phyloP scores from a whole-genome alignment of 495 filamentous ascomycete species.

The Aspergillus affinis region DNA sequence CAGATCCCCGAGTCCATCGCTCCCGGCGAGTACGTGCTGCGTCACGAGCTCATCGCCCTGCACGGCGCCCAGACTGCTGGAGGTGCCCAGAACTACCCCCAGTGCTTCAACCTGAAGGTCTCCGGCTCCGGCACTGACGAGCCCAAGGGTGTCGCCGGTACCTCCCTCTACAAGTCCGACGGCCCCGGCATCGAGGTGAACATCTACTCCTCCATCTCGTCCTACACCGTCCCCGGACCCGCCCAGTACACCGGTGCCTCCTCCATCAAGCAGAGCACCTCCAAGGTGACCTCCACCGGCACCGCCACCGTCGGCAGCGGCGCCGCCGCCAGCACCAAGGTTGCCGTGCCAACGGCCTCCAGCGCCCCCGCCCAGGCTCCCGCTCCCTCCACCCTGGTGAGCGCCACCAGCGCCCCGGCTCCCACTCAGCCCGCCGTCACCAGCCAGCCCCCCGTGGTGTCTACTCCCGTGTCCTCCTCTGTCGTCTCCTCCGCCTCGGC shows the following conservation, averaged over 20 bases:
- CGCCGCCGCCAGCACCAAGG: slow-evolving; percentile 1
- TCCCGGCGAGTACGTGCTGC: slow-evolving; percentile 68
- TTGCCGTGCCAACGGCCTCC: neutral
- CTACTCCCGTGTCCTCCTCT: neutral
- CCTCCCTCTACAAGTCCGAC: slow-evolving; percentile 52
- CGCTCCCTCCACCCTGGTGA: slow-evolving; percentile 6
- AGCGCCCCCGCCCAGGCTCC: neutral
- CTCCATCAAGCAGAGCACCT: slow-evolving; percentile 19
- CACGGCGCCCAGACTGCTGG: slow-evolving; percentile 51
- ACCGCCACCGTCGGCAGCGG: slow-evolving; percentile 14
- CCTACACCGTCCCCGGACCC: slow-evolving; percentile 50
- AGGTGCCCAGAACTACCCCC: slow-evolving; percentile 69
- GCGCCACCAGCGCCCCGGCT: slow-evolving; percentile 5
- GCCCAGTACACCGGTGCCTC: slow-evolving; percentile 29
- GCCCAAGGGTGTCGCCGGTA: slow-evolving; percentile 53
- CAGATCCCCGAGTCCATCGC: slow-evolving; percentile 60
- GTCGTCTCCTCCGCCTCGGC: slow-evolving; percentile 4
- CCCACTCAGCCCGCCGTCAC: slow-evolving; percentile 13
- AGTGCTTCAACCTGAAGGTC: slow-evolving; percentile 68
- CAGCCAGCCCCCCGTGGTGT: slow-evolving; percentile 39
- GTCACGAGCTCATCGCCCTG: slow-evolving; percentile 70
- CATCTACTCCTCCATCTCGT: slow-evolving; percentile 48
- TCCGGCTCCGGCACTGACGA: slow-evolving; percentile 54
- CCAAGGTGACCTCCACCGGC: slow-evolving; percentile 24
- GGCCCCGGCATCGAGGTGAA: slow-evolving; percentile 60